Evolutionary conservation across 345 rosid genomes (phyloP).

Genomic region (Lumnitzera racemosa): DNA sequence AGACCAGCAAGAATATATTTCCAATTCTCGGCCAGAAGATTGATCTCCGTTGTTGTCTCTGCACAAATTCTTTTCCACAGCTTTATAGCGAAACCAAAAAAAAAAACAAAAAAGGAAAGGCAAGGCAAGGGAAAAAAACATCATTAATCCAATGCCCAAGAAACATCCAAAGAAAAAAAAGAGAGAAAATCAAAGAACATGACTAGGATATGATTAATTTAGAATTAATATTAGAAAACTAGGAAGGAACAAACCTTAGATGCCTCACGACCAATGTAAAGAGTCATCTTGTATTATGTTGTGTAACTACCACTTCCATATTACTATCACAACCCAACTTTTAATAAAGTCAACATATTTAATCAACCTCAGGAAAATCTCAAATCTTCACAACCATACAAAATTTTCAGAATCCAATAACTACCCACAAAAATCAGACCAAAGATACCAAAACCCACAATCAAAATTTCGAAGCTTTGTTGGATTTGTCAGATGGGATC

Average conservation of each 20-base stretch:
- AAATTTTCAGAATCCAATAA: no score
- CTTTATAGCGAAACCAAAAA: conserved; percentile 33
- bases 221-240: background rate
- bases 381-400: no score
- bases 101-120: conserved; percentile 11
- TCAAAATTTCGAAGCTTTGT: no score
- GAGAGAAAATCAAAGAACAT: no score
- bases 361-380: conserved; percentile 4
- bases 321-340: conserved; percentile 32
- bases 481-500: no score
- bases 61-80: conserved; percentile 91
- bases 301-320: conserved; percentile 53
- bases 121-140: background rate
- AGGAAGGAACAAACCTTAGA: conserved; percentile 49
- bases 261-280: conserved; percentile 96
- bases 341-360: conserved; percentile 39
- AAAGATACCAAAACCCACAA: no score
- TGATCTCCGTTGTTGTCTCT: conserved; percentile 72
- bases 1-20: conserved; percentile 81
- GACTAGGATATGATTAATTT: no score
- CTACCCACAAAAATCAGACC: no score
- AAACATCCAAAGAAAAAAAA: background rate
- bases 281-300: conserved; percentile 47
- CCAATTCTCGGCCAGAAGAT: conserved; percentile 82
- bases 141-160: conserved; percentile 1